Evolutionary conservation across 1,139 yeast genomes (phyloP).

Genomic region (Zygosaccharomyces sapae): DNA sequence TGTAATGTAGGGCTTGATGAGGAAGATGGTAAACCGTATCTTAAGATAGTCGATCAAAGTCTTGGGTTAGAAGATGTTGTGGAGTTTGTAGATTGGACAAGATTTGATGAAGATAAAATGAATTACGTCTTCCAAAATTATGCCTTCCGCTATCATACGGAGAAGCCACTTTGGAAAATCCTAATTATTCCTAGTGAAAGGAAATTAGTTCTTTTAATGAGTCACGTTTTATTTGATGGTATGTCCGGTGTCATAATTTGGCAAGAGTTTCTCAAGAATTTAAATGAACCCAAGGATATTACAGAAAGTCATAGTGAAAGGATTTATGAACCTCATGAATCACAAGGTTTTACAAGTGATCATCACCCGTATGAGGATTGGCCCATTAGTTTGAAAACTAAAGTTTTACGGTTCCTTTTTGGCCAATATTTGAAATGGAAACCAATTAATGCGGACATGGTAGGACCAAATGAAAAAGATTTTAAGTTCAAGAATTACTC

Average conservation of each 20-base stretch:
- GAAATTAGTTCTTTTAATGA: conserved; percentile 21
- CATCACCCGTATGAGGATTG: conserved; percentile 12
- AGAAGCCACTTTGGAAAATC: conserved; percentile 29
- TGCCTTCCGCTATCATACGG: conserved; percentile 19
- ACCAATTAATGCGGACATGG: conserved; percentile 14
- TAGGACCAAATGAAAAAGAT: conserved; percentile 11
- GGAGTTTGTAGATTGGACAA: conserved; percentile 19
- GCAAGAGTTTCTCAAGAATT: conserved; percentile 17
- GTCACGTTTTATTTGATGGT: conserved; percentile 33
- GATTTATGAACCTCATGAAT: conserved; percentile 5
- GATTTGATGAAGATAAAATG: conserved; percentile 15
- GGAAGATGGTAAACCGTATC: conserved; percentile 7
- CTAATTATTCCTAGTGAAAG: conserved; percentile 18
- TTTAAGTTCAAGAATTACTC: conserved; percentile 21
- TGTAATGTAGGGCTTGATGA: conserved; percentile 19
- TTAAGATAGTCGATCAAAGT: conserved; percentile 9
- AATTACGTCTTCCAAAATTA: conserved; percentile 23
- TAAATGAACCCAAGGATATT: conserved; percentile 8
- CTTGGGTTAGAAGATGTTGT: conserved; percentile 23
- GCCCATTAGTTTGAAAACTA: conserved; percentile 11
- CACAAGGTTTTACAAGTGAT: neutral
- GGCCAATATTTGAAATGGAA: conserved; percentile 12
- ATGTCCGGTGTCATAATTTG: conserved; percentile 26
- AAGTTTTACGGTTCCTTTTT: conserved; percentile 14
- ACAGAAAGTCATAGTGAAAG: neutral